A percentile compares a stretch with the other conserved stretches of the same genome.
Evolutionary conservation across 2,329 filamentous ascomycete genomes (phyloP).

Genomic region (Claviceps sp.): DNA sequence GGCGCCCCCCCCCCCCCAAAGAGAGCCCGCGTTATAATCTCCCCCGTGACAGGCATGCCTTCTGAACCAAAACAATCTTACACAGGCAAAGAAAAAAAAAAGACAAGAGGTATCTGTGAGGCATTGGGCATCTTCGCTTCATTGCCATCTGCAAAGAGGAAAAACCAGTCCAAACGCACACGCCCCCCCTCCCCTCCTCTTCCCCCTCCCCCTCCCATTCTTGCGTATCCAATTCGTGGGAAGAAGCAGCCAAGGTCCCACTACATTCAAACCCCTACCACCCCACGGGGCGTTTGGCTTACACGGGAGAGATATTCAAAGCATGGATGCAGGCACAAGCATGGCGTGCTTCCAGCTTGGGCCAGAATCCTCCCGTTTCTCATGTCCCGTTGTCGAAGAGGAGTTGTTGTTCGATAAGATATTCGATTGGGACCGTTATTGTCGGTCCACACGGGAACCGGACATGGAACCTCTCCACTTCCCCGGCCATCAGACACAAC

Average conservation of each 20-base stretch:
- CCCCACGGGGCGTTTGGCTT: slow-evolving; percentile 15
- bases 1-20: slow-evolving; percentile 14
- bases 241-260: slow-evolving; percentile 25
- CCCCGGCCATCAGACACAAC: slow-evolving; percentile 14
- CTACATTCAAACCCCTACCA: slow-evolving; percentile 21
- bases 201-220: neutral
- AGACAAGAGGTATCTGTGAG: slow-evolving; percentile 17
- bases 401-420: slow-evolving; percentile 20
- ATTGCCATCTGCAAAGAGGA: slow-evolving; percentile 18
- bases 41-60: slow-evolving; percentile 23
- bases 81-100: slow-evolving; percentile 12
- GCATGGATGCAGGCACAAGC: slow-evolving; percentile 22
- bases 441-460: slow-evolving; percentile 18
- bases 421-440: slow-evolving; percentile 26
- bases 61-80: slow-evolving; percentile 24
- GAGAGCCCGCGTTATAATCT: slow-evolving; percentile 24
- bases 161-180: slow-evolving; percentile 9
- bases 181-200: slow-evolving; percentile 5
- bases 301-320: slow-evolving; percentile 21
- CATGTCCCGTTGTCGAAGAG: slow-evolving; percentile 21
- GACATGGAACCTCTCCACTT: slow-evolving; percentile 15
- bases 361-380: slow-evolving; percentile 23
- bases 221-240: slow-evolving; percentile 23
- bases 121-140: slow-evolving; percentile 26
- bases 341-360: slow-evolving; percentile 22